Percentiles rank a stretch among this genome's conserved stretches.
These are phyloP conservation scores for Exophiala alcalophila DNA, from an alignment of 2,329 filamentous ascomycete genomes.

Conservation along the genomic window DNA sequence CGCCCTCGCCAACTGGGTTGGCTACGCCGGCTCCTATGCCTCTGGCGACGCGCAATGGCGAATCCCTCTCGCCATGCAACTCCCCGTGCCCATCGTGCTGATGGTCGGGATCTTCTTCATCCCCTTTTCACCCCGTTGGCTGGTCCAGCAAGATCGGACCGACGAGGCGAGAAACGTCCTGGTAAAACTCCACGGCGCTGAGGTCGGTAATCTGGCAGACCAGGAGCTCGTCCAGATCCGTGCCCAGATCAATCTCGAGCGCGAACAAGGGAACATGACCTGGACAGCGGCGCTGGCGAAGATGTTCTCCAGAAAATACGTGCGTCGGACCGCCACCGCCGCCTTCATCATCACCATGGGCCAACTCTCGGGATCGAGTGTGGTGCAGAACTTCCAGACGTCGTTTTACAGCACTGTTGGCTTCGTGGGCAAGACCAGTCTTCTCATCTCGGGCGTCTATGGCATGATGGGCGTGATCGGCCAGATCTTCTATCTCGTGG, in stretches of 20 bases:
- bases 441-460: slow-evolving; percentile 39
- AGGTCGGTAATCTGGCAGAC: slow-evolving; percentile 28
- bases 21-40: slow-evolving; percentile 31
- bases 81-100: slow-evolving; percentile 5
- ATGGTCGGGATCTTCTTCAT: slow-evolving; percentile 13
- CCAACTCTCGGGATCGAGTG: slow-evolving; percentile 37
- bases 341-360: slow-evolving; percentile 38
- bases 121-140: slow-evolving; percentile 33
- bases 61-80: slow-evolving; percentile 13
- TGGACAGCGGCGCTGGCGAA: too few relatives aligned
- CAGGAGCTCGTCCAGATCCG: slow-evolving; percentile 33
- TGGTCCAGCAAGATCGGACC: slow-evolving; percentile 27
- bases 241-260: slow-evolving; percentile 32
- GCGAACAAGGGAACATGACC: too few relatives aligned
- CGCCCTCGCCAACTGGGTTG: slow-evolving; percentile 27
- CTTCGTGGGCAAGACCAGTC: slow-evolving; percentile 33
- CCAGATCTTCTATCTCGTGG: slow-evolving; percentile 35
- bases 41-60: slow-evolving; percentile 30
- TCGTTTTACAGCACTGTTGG: slow-evolving; percentile 38
- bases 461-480: slow-evolving; percentile 41
- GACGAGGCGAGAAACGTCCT: slow-evolving; percentile 29
- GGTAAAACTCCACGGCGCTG: slow-evolving; percentile 29
- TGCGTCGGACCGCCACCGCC: slow-evolving; percentile 36
- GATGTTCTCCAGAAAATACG: too few relatives aligned
- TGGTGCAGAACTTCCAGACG: slow-evolving; percentile 41